Percentiles rank a stretch among this genome's conserved stretches.
Evolutionary conservation across 768 basidiomycete species (phyloP).

Genomic region (Phanerodontia chrysosporium): DNA sequence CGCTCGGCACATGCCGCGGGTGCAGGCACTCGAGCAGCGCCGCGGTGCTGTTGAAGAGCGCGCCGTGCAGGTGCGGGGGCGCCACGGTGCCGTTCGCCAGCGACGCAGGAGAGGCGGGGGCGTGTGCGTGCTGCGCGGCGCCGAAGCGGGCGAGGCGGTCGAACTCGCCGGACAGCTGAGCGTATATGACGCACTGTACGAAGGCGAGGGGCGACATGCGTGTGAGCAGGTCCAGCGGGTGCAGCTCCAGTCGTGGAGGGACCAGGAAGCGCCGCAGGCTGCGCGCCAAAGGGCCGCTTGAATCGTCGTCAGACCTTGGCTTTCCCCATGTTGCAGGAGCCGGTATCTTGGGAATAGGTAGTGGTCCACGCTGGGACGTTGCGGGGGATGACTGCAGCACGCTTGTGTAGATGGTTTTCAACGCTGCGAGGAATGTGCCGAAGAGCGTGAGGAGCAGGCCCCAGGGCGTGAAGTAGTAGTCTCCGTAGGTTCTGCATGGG

Average conservation of each 20-base stretch:
- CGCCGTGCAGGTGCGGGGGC: neutral
- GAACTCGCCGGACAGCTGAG: conserved; percentile 79
- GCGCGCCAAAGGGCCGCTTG: neutral
- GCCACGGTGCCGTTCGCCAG: neutral
- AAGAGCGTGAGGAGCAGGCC: conserved; percentile 86
- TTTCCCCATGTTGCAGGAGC: neutral
- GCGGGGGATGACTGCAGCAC: conserved; percentile 48
- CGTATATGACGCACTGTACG: conserved; percentile 77
- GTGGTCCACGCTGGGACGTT: neutral
- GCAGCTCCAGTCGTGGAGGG: conserved; percentile 38
- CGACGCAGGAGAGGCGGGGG: conserved; percentile 23
- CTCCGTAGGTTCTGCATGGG: conserved; percentile 77
- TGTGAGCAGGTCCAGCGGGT: conserved; percentile 82
- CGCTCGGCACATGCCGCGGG: neutral
- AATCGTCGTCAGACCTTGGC: neutral
- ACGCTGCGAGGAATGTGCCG: conserved; percentile 86
- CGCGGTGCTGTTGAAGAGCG: neutral
- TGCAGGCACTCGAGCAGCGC: neutral
- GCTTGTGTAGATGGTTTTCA: conserved; percentile 93
- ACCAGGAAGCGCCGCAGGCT: conserved; percentile 9
- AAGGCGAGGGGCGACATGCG: conserved; percentile 92
- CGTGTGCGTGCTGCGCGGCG: conserved; percentile 5
- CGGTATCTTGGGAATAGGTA: neutral
- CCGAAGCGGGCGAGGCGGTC: conserved; percentile 50
- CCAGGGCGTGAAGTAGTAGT: conserved; percentile 85